Evolutionary conservation across 768 basidiomycete genomes (phyloP), one percentile per base, ranked within the genome.

Genomic region (Mycena leptocephala): DNA sequence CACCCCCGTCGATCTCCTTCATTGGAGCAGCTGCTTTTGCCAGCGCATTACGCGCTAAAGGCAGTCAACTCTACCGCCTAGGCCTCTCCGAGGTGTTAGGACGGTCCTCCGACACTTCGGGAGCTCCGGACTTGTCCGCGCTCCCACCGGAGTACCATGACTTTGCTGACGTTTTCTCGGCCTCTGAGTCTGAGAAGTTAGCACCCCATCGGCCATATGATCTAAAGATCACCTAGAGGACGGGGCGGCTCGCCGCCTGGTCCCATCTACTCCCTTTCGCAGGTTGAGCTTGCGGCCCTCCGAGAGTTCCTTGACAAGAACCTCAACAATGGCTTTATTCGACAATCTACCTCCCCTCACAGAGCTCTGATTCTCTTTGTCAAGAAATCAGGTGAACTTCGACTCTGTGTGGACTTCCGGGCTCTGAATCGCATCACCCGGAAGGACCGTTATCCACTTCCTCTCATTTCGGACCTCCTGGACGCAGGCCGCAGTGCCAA

Each of bases 291-390:
- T 8, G 32, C 10, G 28, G 46, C 65, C 5, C 32, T 66, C 28
- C 65, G 32, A 26, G 32, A 66, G 5, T 66, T 51, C 48, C 43
- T 66, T 18, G 20, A 66, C 46, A 51, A 66, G 30, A 66, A 66
- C 35, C 46, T 66, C 46, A 48, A 53, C 22, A 35, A 30, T 7
- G 48, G 46, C 33, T 64, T 64, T 26, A 64, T 64, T 28, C 26
- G 16, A 30, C 26, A n/a, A 28, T 64, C 41, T 16, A 64, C 39
- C 30, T 64, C 62, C 18, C n/a, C 14, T 43, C 41, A 64, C 32
- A 32, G 58, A 5, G 58, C 32, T 33, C 58, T 32, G 32, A 59
- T 59, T 5, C 32, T 59, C 16, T 59, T 59, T 18, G 58, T 33
- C 18, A 59, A 59, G 32, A 59, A 59, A n/a, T n/a, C n/a, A n/a